Base-by-base conservation (phyloP, 2,329 filamentous ascomycete species). In the Colletotrichum kahawae region DNA sequence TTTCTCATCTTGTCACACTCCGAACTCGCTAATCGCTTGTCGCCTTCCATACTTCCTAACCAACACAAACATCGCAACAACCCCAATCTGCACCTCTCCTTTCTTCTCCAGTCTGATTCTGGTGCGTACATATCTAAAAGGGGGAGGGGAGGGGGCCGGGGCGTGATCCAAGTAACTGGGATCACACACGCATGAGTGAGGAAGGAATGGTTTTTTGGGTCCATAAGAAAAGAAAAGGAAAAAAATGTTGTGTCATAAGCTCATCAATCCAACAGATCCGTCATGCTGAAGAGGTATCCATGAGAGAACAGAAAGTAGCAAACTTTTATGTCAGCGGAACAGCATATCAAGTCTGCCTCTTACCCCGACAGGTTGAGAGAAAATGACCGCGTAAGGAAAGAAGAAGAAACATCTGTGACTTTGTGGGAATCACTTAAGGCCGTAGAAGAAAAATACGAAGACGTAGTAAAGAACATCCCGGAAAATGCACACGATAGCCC, bases 221-320 rank as follows among this genome's bases (percentile, higher is more conserved):
- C 72, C 31, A 62, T 60, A 64, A 57, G 34, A 62, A 67, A 38
- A 67, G 27, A 48, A 54, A 65, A 38, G 34, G 21, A 29, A 57
- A 34, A 18, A n/a, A 31, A 36, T 34, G 24, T 51, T 18, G 48
- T 54, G 67, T 76, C 75, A 64, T 76, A 75, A 68, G 67, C 68
- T 77, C 75, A 33, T 77, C 68, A 70, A 76, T 71, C 60, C 67
- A 77, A 76, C 75, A 77, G 72, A 68, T 75, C 59, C 75, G 73
- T 66, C 60, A 68, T 77, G 73, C 75, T 75, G 71, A 75, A 75
- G 75, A 76, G 75, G 75, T 77, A 77, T 77, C 72, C 75, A 77
- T 75, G 64, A 77, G 74, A 68, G 72, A 77, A 69, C 66, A 76
- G 68, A 77, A 75, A 68, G 54, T 69, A 77, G 62, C 68, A 76